Conservation (phyloP, 768 basidiomycete genomes). For the Boletus huronensis region DNA sequence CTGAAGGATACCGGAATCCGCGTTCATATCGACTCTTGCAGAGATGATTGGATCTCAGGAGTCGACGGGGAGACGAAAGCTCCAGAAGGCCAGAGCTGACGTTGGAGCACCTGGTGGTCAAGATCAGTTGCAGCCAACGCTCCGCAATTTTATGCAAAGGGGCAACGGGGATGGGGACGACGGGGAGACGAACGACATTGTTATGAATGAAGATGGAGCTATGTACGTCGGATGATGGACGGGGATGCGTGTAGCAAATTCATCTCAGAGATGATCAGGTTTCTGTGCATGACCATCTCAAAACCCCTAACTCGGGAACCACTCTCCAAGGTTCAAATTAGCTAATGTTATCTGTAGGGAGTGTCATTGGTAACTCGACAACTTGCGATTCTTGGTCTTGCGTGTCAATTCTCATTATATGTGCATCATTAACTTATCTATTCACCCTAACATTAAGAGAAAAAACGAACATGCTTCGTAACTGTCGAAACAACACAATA, state of each 20-base stretch:
- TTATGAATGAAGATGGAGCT: constrained; percentile 60
- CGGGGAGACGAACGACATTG: constrained; percentile 33
- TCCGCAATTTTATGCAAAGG: constrained; percentile 48
- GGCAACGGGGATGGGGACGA: constrained; percentile 23
- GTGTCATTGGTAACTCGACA: not conserved
- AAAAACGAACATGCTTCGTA: not conserved
- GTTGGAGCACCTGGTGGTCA: constrained; percentile 14
- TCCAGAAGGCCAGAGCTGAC: constrained; percentile 28
- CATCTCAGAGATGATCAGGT: not conserved
- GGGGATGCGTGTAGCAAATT: not conserved
- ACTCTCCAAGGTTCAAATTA: not conserved
- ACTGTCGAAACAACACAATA: not conserved
- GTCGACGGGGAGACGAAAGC: constrained; percentile 42
- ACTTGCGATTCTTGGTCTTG: not conserved
- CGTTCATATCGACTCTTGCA: constrained; percentile 21
- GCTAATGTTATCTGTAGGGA: not conserved
- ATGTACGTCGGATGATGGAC: constrained; percentile 41
- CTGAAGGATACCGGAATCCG: not conserved
- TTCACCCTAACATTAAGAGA: not conserved
- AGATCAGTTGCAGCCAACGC: constrained; percentile 34
- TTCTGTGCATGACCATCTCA: not conserved
- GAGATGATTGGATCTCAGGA: constrained; percentile 61
- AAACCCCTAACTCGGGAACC: not conserved
- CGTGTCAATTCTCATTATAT: not conserved
- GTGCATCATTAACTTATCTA: constrained; percentile 7